phyloP scores from a whole-genome alignment of 371 early-diverging fungal genomes.

The Circinella umbellata region DNA sequence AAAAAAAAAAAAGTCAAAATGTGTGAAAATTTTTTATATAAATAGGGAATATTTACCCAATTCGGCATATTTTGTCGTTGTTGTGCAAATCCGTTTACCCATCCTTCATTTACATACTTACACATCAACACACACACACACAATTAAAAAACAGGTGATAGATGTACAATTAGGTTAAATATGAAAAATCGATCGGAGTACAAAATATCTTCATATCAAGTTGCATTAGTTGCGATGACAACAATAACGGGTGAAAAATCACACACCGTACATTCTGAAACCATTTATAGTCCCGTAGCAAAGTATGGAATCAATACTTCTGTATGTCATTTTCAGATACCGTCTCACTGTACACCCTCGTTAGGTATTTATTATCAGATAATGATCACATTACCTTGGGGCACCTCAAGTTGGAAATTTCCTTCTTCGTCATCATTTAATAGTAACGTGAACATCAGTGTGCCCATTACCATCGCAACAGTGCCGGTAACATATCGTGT shows the following conservation, averaged over 20 bases:
- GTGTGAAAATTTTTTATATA: not conserved
- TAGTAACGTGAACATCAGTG: conserved; percentile 15
- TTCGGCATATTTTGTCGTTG: not conserved
- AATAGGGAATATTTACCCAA: conserved; percentile 13
- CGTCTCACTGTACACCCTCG: conserved; percentile 39
- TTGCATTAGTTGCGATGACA: conserved; percentile 8
- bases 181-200: conserved; percentile 43
- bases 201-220: conserved; percentile 41
- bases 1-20: not conserved
- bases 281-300: conserved; percentile 31
- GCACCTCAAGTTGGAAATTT: conserved; percentile 13
- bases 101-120: not conserved
- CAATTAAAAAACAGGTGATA: conserved; percentile 34
- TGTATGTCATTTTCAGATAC: conserved; percentile 37
- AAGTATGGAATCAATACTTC: conserved; percentile 28
- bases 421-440: conserved; percentile 7
- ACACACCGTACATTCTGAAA: conserved; percentile 37
- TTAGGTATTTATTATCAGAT: conserved; percentile 40
- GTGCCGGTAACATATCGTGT: conserved; percentile 31
- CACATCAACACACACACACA: not conserved
- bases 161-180: conserved; percentile 40
- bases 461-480: conserved; percentile 41
- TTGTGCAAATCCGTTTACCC: conserved; percentile 10
- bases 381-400: conserved; percentile 36
- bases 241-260: conserved; percentile 21